Evolutionary conservation across 306 rosid species (phyloP).

Genomic region (Pueraria montana): DNA sequence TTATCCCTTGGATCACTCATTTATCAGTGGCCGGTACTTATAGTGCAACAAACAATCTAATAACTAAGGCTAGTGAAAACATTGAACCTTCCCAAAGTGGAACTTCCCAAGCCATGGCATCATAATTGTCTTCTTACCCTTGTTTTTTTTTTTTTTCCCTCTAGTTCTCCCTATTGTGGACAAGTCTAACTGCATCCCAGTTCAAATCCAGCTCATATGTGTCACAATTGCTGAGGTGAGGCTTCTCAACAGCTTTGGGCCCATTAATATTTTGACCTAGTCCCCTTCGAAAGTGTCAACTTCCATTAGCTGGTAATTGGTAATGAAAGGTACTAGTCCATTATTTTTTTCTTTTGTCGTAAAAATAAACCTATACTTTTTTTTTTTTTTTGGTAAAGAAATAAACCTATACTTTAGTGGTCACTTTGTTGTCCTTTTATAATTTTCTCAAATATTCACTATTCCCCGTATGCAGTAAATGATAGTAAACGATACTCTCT

Average conservation of each 20-base stretch:
- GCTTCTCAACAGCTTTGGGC: constrained; percentile 23
- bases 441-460: constrained; percentile 13
- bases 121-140: not conserved
- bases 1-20: constrained; percentile 50
- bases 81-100: constrained; percentile 44
- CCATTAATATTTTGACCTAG: constrained; percentile 26
- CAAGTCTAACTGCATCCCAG: constrained; percentile 39
- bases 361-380: too few species aligned
- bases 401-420: not conserved
- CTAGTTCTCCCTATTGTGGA: not conserved
- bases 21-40: constrained; percentile 24
- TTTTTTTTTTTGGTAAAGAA: too few species aligned
- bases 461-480: not conserved
- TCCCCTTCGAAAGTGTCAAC: constrained; percentile 21
- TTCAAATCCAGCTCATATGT: constrained; percentile 56
- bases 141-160: not conserved
- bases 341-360: not conserved
- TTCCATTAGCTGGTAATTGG: constrained; percentile 48
- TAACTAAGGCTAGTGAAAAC: constrained; percentile 1
- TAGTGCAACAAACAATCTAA: constrained; percentile 39
- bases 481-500: not conserved
- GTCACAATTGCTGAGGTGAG: not conserved
- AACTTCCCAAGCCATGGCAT: not conserved
- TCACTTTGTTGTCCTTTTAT: constrained; percentile 3
- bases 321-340: constrained; percentile 5